Evolutionary conservation across 2,329 filamentous ascomycete genomes (phyloP).

Genomic region (Exophiala xenobiotica): DNA sequence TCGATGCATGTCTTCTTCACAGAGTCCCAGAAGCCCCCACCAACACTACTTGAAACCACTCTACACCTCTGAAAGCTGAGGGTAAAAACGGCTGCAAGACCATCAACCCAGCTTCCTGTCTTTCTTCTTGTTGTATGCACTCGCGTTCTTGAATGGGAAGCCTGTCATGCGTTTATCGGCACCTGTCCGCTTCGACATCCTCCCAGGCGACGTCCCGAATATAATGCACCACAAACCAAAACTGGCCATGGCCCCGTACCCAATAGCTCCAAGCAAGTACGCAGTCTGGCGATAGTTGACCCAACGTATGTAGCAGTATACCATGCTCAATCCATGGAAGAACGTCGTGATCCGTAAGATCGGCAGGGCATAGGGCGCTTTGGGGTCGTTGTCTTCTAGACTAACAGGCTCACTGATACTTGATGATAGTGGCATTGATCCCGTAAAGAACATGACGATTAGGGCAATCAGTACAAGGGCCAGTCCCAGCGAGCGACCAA

Average conservation of each 20-base stretch:
- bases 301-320: slow-evolving; percentile 69
- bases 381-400: slow-evolving; percentile 45
- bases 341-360: slow-evolving; percentile 64
- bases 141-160: slow-evolving; percentile 64
- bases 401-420: slow-evolving; percentile 40
- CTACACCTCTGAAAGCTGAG: too few species aligned
- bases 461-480: slow-evolving; percentile 64
- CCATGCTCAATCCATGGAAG: slow-evolving; percentile 63
- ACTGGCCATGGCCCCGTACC: slow-evolving; percentile 57
- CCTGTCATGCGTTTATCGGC: slow-evolving; percentile 66
- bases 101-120: slow-evolving; percentile 36
- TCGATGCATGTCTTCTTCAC: too few species aligned
- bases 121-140: slow-evolving; percentile 55
- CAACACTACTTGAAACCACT: not conserved
- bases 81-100: not conserved
- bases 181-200: slow-evolving; percentile 62
- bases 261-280: slow-evolving; percentile 61
- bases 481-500: slow-evolving; percentile 69
- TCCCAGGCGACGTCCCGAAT: slow-evolving; percentile 57
- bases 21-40: not conserved
- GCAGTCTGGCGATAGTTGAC: slow-evolving; percentile 54
- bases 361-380: slow-evolving; percentile 64
- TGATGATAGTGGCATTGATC: slow-evolving; percentile 65
- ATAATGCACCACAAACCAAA: slow-evolving; percentile 65
- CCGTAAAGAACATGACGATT: slow-evolving; percentile 67